Conservation (phyloP, 2,329 filamentous ascomycete genomes). For the Colletotrichum eremochloae region DNA sequence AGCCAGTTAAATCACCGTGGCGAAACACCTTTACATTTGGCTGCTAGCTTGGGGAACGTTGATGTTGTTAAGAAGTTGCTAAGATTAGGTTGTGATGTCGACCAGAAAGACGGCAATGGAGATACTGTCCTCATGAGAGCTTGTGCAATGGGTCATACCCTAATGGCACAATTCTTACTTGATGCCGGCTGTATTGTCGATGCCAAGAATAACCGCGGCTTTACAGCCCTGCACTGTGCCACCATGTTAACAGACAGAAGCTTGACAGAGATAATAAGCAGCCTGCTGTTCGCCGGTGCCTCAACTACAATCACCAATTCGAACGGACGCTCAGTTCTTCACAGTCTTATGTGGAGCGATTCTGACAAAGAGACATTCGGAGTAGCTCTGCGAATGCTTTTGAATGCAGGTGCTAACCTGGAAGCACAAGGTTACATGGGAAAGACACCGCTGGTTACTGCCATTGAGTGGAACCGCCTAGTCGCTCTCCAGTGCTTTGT, state of each 20-base stretch:
- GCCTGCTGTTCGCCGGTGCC: not conserved
- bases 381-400: not conserved
- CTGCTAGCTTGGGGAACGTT: not conserved
- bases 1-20: not conserved
- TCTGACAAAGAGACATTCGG: fast-evolving
- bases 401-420: not conserved
- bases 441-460: fast-evolving
- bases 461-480: fast-evolving
- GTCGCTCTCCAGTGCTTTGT: not conserved
- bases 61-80: not conserved
- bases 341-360: fast-evolving
- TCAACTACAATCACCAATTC: fast-evolving
- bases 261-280: fast-evolving
- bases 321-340: fast-evolving
- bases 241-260: fast-evolving
- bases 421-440: fast-evolving
- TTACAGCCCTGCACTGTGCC: not conserved
- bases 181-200: not conserved
- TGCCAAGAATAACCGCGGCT: fast-evolving
- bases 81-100: not conserved
- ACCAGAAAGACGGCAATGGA: not conserved
- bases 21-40: not conserved
- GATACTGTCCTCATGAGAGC: not conserved
- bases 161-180: not conserved
- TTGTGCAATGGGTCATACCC: fast-evolving